Base-by-base conservation (phyloP, 164 flowering plant species). In the Euptelea pleiosperma region DNA sequence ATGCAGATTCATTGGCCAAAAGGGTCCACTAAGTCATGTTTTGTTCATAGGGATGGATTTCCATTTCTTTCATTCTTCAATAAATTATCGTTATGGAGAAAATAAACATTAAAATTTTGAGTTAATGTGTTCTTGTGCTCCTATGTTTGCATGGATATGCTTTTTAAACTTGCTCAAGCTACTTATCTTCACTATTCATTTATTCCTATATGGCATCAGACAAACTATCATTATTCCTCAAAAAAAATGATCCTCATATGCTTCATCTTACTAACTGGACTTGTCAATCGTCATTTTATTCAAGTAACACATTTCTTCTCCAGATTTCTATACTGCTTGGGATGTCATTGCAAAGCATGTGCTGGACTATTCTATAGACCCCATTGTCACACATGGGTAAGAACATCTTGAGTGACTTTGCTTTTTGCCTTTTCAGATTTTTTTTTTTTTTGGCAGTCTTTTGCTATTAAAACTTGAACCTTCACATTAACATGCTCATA, bases 271-370 rank as follows among this genome's bases (percentile, higher is more conserved):
- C n/a, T n/a, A n/a, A n/a, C n/a, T n/a, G n/a, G n/a, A n/a, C n/a
- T n/a, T n/a, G n/a, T n/a, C n/a, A n/a, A n/a, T n/a, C n/a, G n/a
- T n/a, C 14, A 14, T 35, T 43, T 24, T 22, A 30, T 29, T 26
- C 21, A 37, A 43, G 11, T 52, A 21, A 53, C 52, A 8, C 48
- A 34, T 51, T 66, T 68, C 41, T 26, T 29, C 8, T 68, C 18
- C 74, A 94, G 99, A 94, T 82, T 94, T 94, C 63, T 94, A 94
- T 68, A 85, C 95, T 50, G 96, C 96, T 19, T 94, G 99, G 99
- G 86, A 72, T 75, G 95, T 90, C 60, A 80, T 88, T 60, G 71
- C 67, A 55, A 75, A 80, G 61, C 73, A 85, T 61, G 69, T 76
- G 28, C 55, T 61, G 61, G 79, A 66, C 65, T 76, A 75, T 72